phyloP scores from a whole-genome alignment of 371 early-diverging fungal species.

The Mucor velutinosus region DNA sequence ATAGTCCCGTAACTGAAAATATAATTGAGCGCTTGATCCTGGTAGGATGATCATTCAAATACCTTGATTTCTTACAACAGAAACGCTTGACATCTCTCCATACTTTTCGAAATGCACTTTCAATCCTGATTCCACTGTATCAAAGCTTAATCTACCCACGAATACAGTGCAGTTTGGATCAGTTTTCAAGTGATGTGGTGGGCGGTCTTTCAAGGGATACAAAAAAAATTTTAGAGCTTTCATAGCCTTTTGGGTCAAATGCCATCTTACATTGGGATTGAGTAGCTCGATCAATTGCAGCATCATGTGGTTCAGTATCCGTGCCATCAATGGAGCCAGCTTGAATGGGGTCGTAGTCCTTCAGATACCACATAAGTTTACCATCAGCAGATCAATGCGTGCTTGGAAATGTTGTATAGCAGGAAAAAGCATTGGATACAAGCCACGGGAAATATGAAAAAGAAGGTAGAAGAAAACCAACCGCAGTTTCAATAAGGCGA shows the following conservation, averaged over 20 bases:
- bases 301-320: constrained; percentile 52
- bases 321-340: constrained; percentile 65
- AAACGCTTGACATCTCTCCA: constrained; percentile 33
- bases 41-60: constrained; percentile 3
- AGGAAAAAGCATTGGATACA: constrained; percentile 12
- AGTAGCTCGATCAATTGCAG: constrained; percentile 51
- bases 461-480: not conserved
- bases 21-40: not conserved
- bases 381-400: not conserved
- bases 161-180: constrained; percentile 57
- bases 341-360: constrained; percentile 54
- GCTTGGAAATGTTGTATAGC: not conserved
- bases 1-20: constrained; percentile 55
- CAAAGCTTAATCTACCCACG: constrained; percentile 48
- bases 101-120: constrained; percentile 35
- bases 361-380: constrained; percentile 54
- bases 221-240: constrained; percentile 1
- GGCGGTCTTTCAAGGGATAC: constrained; percentile 31
- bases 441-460: constrained; percentile 17
- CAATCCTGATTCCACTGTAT: constrained; percentile 37
- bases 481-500: constrained; percentile 24
- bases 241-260: not conserved
- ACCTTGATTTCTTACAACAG: constrained; percentile 46
- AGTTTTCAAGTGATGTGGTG: constrained; percentile 32
- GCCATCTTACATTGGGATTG: constrained; percentile 6